Evolutionary conservation across 306 rosid species (phyloP), one percentile per base, ranked within the genome.

Genomic region (Vigna radiata): DNA sequence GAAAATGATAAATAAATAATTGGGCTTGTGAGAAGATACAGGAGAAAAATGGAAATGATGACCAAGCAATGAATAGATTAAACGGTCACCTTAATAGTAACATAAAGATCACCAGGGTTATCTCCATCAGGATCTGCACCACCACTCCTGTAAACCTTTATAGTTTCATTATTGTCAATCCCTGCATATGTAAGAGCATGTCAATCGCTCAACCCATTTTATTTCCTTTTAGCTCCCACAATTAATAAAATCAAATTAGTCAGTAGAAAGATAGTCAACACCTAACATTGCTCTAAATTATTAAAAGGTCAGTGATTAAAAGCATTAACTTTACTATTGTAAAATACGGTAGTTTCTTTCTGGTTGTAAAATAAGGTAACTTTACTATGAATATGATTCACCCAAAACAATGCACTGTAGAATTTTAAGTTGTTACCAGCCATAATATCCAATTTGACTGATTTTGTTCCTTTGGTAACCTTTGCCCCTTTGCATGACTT

Each of bases 71-170:
- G 46, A 61, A 31, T 31, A 33, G 39, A 59, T 31, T 53, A 3
- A 50, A 67, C 65, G 9, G 6, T 61, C 81, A 92, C 97, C 93
- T 85, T 92, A 72, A 95, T 77, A 77, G 86, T 83, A 84, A 92
- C 89, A 73, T 69, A 90, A 74, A 92, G 96, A 84, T 95, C 99
- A 62, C 99, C 97, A 14, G 94, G 89, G 7, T 88, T 91, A 77
- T 68, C 79, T 82, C 97, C 99, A 49, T 95, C 97, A 1, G 99
- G 97, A 87, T 95, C 97, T 25, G 96, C 90, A 77, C 97, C 97
- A 44, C 99, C 99, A 33, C 91, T 90, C 81, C 92, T 73, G 79
- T 25, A 81, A 39, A 90, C 88, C 86, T 76, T 88, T 61, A 92
- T 70, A 44, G 89, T 90, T 77, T 92, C 96, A 52, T 87, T 89